Conservation (phyloP, 306 rosid species). For the Albizia julibrissin region DNA sequence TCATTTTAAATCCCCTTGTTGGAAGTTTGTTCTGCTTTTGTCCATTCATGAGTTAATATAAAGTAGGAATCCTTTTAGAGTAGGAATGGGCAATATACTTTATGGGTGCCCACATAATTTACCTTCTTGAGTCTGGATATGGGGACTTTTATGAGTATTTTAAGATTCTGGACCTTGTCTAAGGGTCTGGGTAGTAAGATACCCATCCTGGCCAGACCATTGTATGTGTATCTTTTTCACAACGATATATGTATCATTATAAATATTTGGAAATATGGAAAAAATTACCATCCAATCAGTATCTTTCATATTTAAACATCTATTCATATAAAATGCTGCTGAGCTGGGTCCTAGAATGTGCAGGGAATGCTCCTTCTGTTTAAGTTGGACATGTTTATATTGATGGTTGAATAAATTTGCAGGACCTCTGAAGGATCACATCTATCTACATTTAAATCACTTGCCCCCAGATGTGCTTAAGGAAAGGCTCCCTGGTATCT, state of each 20-base stretch:
- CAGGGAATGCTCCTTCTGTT: neutral
- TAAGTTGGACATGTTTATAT: constrained; percentile 25
- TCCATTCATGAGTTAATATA: neutral
- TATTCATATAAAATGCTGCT: too few species aligned
- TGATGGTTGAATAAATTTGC: constrained; percentile 37
- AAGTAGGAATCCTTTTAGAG: constrained; percentile 16
- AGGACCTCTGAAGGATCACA: constrained; percentile 98
- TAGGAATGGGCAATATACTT: neutral
- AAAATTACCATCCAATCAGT: neutral
- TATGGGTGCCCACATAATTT: neutral
- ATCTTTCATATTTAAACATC: neutral
- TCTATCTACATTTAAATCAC: constrained; percentile 97
- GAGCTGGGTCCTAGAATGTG: neutral
- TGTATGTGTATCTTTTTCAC: neutral
- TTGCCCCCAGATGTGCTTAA: constrained; percentile 98
- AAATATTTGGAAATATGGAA: too few species aligned
- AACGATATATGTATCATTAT: neutral
- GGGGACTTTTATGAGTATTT: neutral
- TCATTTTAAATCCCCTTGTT: constrained; percentile 10
- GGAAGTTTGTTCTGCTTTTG: neutral
- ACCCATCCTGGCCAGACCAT: neutral
- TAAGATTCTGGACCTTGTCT: neutral
- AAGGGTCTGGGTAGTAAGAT: neutral
- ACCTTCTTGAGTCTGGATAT: neutral
- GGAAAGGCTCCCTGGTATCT: constrained; percentile 99